Evolutionary conservation across 345 rosid genomes (phyloP), one percentile per base, ranked within the genome.

Genomic region (Arabidopsis arenosa): DNA sequence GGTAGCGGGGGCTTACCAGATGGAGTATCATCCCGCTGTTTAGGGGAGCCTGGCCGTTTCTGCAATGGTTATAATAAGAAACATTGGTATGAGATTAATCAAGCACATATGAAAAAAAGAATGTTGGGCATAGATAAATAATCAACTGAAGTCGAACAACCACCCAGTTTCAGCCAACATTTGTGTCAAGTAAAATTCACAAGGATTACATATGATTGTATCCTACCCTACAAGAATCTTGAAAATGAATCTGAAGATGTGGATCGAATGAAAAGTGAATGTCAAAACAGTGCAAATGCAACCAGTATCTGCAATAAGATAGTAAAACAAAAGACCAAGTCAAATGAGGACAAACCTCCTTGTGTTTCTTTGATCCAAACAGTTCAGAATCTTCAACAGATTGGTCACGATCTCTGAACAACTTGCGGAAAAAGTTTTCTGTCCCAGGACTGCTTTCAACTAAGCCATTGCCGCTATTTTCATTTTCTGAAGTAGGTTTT

Each of bases 371-470:
- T 14, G 85, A 86, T 76, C 87, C 86, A 70, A 90, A 87, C 68
- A 96, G 80, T 83, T 93, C 98, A 0, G 96, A 93, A 75, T 96
- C 98, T 84, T 90, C 97, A 76, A 93, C 86, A 47, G 97, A 93
- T 56, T 92, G 92, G 72, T 93, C 98, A 45, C 97, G 92, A 70
- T 96, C 99, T 83, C 88, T 89, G 75, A 96, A 96, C 76, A 96
- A 83, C 83, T 96, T 96, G 71, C 97, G 96, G 80, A 96, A 96
- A 84, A 96, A 96, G 67, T 80, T 93, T 79, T 96, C 98, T 8
- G 97, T 91, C 65, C 99, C 96, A 4, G 95, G 98, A 80, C 98
- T 96, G 79, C 94, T 90, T 81, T 93, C 99, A 77, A 41, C 81
- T 82, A 90, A 75, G 68, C 87, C 83, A 68, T 72, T 77, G 73